Base-by-base conservation (phyloP, 257 asterid genomes). In the Marsdenia floribunda region DNA sequence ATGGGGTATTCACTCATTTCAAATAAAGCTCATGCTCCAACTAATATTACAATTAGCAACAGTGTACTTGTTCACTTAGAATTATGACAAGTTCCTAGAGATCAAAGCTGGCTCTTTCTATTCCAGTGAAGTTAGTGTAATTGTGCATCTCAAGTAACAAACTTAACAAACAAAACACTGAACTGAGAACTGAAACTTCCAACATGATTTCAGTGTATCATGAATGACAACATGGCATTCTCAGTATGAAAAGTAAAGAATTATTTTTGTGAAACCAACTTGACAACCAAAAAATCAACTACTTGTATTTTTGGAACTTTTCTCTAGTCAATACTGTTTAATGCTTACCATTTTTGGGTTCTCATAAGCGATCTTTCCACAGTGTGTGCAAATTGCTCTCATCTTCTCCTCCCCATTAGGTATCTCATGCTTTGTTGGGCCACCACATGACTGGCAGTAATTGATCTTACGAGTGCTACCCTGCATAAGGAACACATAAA, bases 381-480 rank as follows among this genome's bases (percentile, higher is more conserved):
- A 94, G 16, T 40, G 61, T 37, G 97, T 88, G 88, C 97, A 94
- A 71, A 94, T 85, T 75, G 97, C 97, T 80, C 99, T 85, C 44
- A 65, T 73, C 80, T 88, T 92, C 77, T 94, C 97, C 79, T 92
- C 99, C 74, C 99, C 99, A 69, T 88, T 87, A 54, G 97, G 97
- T 82, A 87, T 84, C 87, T 89, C 97, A 29, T 92, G 88, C 91
- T 92, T 94, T 61, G 93, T 92, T 60, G 88, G 80, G 72, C 97
- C 97, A 81, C 99, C 99, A 78, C 99, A 94, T 15, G 77, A 85
- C 83, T 90, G 97, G 77, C 99, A 94, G 87, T 89, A 94, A 74
- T 89, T 94, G 76, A 94, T 87, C 83, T 87, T 90, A 76, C 83
- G 81, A 78, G 77, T 66, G 75, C 82, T 73, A 46, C 89, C 93